Evolutionary conservation across 257 asterid genomes (phyloP).

Genomic region (Orobanche coerulescens): DNA sequence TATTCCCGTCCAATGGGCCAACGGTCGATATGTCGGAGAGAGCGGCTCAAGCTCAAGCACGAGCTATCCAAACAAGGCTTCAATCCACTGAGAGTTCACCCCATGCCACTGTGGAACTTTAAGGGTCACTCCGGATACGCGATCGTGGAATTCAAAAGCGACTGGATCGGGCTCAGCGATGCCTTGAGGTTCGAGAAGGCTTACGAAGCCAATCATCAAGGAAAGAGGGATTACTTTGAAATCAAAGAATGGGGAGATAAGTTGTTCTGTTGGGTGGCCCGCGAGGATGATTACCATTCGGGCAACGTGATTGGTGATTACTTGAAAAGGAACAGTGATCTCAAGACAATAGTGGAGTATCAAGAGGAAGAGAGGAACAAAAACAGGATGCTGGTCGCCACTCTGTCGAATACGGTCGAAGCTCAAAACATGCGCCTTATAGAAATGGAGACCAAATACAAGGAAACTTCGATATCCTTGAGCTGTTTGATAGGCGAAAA

Average conservation of each 20-base stretch:
- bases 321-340: constrained; percentile 26
- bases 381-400: constrained; percentile 25
- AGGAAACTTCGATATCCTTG: constrained; percentile 28
- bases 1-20: constrained; percentile 26
- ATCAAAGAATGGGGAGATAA: constrained; percentile 14
- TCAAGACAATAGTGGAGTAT: constrained; percentile 28
- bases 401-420: constrained; percentile 26
- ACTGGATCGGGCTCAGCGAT: constrained; percentile 35
- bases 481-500: constrained; percentile 29
- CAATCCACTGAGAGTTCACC: constrained; percentile 35
- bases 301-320: constrained; percentile 25
- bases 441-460: constrained; percentile 41
- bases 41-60: constrained; percentile 38
- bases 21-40: constrained; percentile 32
- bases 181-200: constrained; percentile 46
- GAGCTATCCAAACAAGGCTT: constrained; percentile 31
- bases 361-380: constrained; percentile 34
- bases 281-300: constrained; percentile 24
- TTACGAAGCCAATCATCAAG: constrained; percentile 34
- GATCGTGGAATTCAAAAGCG: constrained; percentile 35
- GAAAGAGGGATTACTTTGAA: constrained; percentile 30
- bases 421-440: constrained; percentile 19
- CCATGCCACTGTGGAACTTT: constrained; percentile 28
- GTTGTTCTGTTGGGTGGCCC: constrained; percentile 38
- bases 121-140: constrained; percentile 47